phyloP scores from a whole-genome alignment of 257 asterid genomes.

The Fraxinus anomala region DNA sequence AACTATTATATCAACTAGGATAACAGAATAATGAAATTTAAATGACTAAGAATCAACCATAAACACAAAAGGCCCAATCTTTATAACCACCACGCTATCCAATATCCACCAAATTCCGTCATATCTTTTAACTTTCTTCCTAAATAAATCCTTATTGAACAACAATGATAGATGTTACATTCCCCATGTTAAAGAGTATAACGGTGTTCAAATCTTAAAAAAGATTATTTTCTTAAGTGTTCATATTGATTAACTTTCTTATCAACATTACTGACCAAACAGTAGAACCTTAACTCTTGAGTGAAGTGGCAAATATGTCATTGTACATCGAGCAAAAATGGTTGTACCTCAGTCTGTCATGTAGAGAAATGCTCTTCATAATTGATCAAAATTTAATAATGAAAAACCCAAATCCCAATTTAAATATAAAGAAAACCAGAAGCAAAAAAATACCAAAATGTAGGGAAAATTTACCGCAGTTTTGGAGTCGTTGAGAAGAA shows the following conservation, averaged over 20 bases:
- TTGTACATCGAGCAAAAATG: background rate
- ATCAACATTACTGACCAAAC: background rate
- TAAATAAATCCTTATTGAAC: background rate
- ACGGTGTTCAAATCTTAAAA: background rate
- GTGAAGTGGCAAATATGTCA: background rate
- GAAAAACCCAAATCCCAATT: background rate
- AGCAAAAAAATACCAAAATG: background rate
- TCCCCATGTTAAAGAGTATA: background rate
- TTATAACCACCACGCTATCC: background rate
- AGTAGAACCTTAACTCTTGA: background rate
- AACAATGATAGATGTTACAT: background rate
- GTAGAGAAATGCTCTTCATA: background rate
- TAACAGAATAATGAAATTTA: background rate
- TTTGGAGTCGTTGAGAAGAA: constrained; percentile 47
- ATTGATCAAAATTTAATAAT: background rate
- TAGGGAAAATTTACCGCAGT: constrained; percentile 46
- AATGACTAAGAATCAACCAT: background rate
- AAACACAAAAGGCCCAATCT: background rate
- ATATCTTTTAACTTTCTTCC: background rate
- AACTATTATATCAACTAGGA: background rate
- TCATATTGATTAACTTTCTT: background rate
- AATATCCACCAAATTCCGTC: background rate
- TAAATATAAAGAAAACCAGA: background rate
- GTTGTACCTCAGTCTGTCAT: background rate
- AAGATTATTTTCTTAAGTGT: background rate